Percentiles rank a stretch among this genome's conserved stretches.
Conservation (phyloP, 2,329 filamentous ascomycete species). For the Xylariales sp. region DNA sequence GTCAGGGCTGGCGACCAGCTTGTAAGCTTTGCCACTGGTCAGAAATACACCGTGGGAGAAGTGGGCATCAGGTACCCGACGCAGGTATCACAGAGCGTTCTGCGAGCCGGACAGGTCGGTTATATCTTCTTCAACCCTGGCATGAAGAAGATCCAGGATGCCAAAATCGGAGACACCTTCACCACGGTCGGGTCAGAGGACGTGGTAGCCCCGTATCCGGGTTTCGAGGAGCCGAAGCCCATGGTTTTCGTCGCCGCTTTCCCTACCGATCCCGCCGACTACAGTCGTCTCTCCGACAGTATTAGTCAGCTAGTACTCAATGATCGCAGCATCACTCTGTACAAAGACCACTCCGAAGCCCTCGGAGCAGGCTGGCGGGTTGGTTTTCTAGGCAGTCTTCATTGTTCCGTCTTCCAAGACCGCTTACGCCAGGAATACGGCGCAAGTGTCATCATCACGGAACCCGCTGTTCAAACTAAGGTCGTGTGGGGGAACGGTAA, state of each 20-base stretch:
- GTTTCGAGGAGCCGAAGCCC: conserved; percentile 96
- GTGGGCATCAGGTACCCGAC: conserved; percentile 96
- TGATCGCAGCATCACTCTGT: conserved; percentile 91
- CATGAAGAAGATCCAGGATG: conserved; percentile 96
- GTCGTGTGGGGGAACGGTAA: conserved; percentile 81
- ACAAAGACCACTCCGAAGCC: conserved; percentile 94
- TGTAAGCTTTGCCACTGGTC: conserved; percentile 86
- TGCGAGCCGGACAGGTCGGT: conserved; percentile 93
- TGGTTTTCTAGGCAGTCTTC: conserved; percentile 94
- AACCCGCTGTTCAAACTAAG: conserved; percentile 93
- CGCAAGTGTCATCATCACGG: conserved; percentile 94
- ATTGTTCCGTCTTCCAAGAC: conserved; percentile 99
- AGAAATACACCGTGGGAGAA: conserved; percentile 93
- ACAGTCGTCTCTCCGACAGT: conserved; percentile 88
- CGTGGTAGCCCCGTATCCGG: conserved; percentile 82
- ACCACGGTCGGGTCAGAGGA: conserved; percentile 83
- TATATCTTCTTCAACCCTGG: conserved; percentile 98
- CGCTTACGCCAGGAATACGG: conserved; percentile 94
- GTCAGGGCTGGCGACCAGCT: conserved; percentile 86
- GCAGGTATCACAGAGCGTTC: conserved; percentile 80
- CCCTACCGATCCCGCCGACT: conserved; percentile 89
- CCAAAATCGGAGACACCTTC: conserved; percentile 95
- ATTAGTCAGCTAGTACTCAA: conserved; percentile 95
- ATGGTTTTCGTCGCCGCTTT: conserved; percentile 99
- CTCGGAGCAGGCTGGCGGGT: conserved; percentile 93